Percentiles rank a stretch among this genome's conserved stretches.
phyloP scores from a whole-genome alignment of 345 rosid genomes.

The Abelmoschus esculentus region DNA sequence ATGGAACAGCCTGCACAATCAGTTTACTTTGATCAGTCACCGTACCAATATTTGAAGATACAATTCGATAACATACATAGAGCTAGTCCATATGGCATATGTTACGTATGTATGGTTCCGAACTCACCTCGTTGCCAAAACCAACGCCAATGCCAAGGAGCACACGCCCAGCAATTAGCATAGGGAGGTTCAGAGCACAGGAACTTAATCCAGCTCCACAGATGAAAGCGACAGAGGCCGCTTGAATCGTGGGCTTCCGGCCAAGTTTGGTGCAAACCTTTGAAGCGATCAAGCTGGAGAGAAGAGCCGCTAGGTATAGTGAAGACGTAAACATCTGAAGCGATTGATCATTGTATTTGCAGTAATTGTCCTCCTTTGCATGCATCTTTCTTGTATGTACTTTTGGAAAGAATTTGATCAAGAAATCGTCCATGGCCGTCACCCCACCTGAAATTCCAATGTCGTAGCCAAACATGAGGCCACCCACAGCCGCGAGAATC shows the following conservation, averaged over 20 bases:
- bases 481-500: conserved; percentile 15
- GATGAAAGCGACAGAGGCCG: no score
- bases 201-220: no score
- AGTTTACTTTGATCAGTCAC: no score
- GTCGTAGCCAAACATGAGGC: no score
- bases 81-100: no score
- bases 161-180: no score
- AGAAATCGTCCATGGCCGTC: conserved; percentile 47
- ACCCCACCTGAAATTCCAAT: conserved; percentile 33
- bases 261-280: background rate
- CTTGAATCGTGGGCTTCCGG: conserved; percentile 32
- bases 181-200: no score
- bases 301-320: conserved; percentile 37
- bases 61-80: no score
- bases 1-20: conserved; percentile 26
- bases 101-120: no score
- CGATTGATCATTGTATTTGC: conserved; percentile 33
- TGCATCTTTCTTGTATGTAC: conserved; percentile 32
- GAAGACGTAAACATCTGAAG: conserved; percentile 53
- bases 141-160: conserved; percentile 35
- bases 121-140: no score
- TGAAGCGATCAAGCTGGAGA: conserved; percentile 37
- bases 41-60: conserved; percentile 18
- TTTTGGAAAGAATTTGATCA: conserved; percentile 32
- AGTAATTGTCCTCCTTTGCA: conserved; percentile 44